Conservation (phyloP, 2,329 filamentous ascomycete species). For the Diaporthe batatas region DNA sequence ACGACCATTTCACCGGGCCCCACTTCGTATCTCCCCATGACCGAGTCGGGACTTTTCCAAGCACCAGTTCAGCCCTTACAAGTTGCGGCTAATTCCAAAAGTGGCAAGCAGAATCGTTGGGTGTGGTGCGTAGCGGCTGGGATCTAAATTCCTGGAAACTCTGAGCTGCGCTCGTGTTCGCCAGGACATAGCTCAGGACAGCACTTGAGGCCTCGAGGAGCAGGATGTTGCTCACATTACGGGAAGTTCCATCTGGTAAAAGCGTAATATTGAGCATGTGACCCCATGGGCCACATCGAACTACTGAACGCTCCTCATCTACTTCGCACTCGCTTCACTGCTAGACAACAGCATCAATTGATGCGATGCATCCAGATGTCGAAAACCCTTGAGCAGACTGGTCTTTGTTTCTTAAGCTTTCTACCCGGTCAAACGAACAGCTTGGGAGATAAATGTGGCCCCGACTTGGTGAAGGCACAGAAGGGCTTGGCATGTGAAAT, state of each 20-base stretch:
- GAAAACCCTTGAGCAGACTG: background rate
- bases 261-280: too few relatives aligned
- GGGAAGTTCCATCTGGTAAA: too few relatives aligned
- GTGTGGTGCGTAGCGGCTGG: background rate
- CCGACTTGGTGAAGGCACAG: background rate
- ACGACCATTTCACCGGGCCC: background rate
- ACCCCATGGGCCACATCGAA: too few relatives aligned
- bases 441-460: background rate
- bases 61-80: background rate
- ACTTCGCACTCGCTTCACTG: background rate
- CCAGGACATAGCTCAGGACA: too few relatives aligned
- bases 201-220: too few relatives aligned
- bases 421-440: background rate
- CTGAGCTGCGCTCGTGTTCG: too few relatives aligned
- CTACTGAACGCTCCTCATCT: too few relatives aligned
- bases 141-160: background rate
- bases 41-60: background rate
- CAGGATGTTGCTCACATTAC: too few relatives aligned
- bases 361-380: background rate
- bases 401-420: rapidly evolving
- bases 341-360: background rate
- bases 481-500: background rate
- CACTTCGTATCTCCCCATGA: background rate
- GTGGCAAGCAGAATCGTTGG: background rate
- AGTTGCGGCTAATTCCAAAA: background rate